These are phyloP conservation scores for Calonectria honghensis DNA, from an alignment of 2,329 filamentous ascomycete species.

Conservation along the genomic window DNA sequence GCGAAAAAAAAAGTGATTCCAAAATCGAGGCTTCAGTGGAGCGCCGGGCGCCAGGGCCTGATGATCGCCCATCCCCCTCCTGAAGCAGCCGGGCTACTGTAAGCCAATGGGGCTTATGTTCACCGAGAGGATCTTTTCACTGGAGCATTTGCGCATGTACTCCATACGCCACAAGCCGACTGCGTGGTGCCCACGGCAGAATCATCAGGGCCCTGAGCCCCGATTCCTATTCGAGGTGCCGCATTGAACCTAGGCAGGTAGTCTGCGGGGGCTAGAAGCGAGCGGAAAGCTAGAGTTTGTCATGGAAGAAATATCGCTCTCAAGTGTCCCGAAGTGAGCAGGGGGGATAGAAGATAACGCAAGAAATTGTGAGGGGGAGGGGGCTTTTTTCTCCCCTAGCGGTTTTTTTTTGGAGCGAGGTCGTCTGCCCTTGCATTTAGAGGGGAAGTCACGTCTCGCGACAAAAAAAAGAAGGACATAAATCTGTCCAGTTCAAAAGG, in stretches of 20 bases:
- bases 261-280: conserved; percentile 26
- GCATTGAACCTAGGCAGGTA: conserved; percentile 12
- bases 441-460: conserved; percentile 37
- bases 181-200: conserved; percentile 19
- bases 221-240: conserved; percentile 28
- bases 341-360: conserved; percentile 23
- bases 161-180: conserved; percentile 8
- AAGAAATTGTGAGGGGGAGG: conserved; percentile 17
- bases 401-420: conserved; percentile 8
- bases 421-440: conserved; percentile 11
- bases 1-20: conserved; percentile 12
- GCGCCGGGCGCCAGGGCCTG: conserved; percentile 19
- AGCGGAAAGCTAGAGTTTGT: conserved; percentile 30
- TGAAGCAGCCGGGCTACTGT: conserved; percentile 36
- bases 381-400: conserved; percentile 14
- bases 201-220: conserved; percentile 23
- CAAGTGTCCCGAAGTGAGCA: conserved; percentile 16
- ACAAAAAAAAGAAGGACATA: conserved; percentile 26
- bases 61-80: conserved; percentile 31
- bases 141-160: conserved; percentile 18
- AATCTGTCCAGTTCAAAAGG: conserved; percentile 32
- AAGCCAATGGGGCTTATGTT: conserved; percentile 25
- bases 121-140: conserved; percentile 17
- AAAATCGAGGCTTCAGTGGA: conserved; percentile 30
- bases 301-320: conserved; percentile 31